Evolutionary conservation across 495 filamentous ascomycete genomes (phyloP), one percentile per base, ranked within the genome.

Genomic region (Penicillium fimorum): DNA sequence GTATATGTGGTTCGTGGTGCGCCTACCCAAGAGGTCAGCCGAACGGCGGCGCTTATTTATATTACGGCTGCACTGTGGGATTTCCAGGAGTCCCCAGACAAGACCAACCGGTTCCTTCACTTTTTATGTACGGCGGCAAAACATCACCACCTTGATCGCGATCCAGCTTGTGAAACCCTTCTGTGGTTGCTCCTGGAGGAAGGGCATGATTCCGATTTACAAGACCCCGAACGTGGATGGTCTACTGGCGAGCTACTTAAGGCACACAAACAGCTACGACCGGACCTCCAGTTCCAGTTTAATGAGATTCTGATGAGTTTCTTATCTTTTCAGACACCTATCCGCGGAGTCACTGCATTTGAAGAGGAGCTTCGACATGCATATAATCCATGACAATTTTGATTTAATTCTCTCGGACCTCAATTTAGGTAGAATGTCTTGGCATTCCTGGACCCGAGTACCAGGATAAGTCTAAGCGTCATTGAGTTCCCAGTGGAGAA

Each of bases 131-230:
- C 51, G 1, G 35, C 70, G 4, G 67, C 70, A 2, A 63, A 56
- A 40, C 62, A 71, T 6, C 70, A 77, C 47, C 61, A 68, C 25
- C 66, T 79, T 8, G 74, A 72, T 54, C 65, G 67, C 17, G 58
- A 70, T 27, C 76, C 67, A 0, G 74, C 72, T 5, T 76, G 72
- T 47, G 76, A 79, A 62, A 75, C 72, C 2, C 69, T 79, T 8
- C 56, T 76, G n/a, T 79, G 72, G 70, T 51, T 75, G 8, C 61
- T 79, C 11, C 47, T 79, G 8, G 73, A 77, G 46, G 73, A 79
- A 58, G 58, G 55, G 1, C 73, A 64, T 45, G 70, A 73, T 17
- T 43, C 61, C 7, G 73, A 77, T 55, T 38, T 79, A 56, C 69
- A 64, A 42, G 67, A 74, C 17, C 61, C 72, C 1, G 68, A 76